Base-by-base conservation (phyloP, 2,329 filamentous ascomycete species). In the Curvularia sp. region DNA sequence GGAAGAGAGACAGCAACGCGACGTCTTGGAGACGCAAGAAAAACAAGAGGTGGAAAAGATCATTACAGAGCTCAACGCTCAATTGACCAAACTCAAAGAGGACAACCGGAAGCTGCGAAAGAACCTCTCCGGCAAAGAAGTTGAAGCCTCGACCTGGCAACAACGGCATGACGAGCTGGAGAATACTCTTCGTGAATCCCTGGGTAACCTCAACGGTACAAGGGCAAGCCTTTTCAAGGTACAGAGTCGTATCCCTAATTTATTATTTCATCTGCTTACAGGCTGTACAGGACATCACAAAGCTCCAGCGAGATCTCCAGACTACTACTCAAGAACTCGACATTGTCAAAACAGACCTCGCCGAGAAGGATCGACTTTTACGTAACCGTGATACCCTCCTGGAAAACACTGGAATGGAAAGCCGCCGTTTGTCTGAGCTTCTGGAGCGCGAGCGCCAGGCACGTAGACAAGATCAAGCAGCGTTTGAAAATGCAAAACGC, bases 21-120 rank as follows among this genome's bases (percentile, higher is more conserved):
- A 98, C 75, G 86, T 93, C 48, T 86, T 97, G 53, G 92, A 92
- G 46, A 90, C 87, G 72, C 89, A 91, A 70, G 93, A 97, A 79
- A 97, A 98, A 80, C 91, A 96, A 73, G 94, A 98, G 73, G 91
- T 96, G 50, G 93, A 98, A 79, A 91, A 94, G 76, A 87, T 96
- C 63, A 87, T 98, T 72, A 94, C 96, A 71, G 92, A 97, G 64
- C 88, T 98, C 65, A 98, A 97, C 74, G 84, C 88, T 39, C 93
- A 98, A 77, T 86, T 89, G 23, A 89, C 89, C 5, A 83, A 85
- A 27, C 88, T 92, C 62, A 96, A 95, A 80, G 95, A 98, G 62
- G 95, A 98, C 72, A 86, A 88, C 25, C 86, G 93, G 63, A 87
- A 86, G 70, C 81, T 98, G 65, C 89, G 92, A 72, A 95, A 96